Conservation (phyloP, 192 early-diverging fungal species). For the Linnemannia exigua region DNA sequence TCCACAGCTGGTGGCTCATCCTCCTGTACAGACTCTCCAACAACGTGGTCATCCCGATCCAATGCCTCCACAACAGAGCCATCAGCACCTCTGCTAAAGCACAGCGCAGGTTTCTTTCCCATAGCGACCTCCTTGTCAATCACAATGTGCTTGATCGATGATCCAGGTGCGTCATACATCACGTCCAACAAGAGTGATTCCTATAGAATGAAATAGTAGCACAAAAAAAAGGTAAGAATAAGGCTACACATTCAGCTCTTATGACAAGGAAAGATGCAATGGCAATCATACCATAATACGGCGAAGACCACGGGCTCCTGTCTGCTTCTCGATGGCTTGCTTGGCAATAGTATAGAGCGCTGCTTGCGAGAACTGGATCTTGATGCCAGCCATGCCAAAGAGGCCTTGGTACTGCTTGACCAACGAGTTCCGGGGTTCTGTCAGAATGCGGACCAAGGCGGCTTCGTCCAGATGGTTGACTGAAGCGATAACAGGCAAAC, state of each 20-base stretch:
- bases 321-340: slow-evolving; percentile 84
- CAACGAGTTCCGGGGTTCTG: slow-evolving; percentile 87
- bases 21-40: slow-evolving; percentile 19
- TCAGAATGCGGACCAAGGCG: slow-evolving; percentile 80
- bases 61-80: slow-evolving; percentile 31
- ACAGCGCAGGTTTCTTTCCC: slow-evolving; percentile 73
- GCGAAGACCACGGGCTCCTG: slow-evolving; percentile 88
- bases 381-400: slow-evolving; percentile 74
- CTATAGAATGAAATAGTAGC: slow-evolving; percentile 39
- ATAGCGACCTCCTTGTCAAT: slow-evolving; percentile 76
- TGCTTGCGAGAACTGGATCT: slow-evolving; percentile 78
- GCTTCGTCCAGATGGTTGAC: slow-evolving; percentile 77
- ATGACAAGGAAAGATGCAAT: not conserved
- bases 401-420: slow-evolving; percentile 86
- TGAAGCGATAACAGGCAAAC: slow-evolving; percentile 88
- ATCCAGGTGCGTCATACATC: slow-evolving; percentile 85
- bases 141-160: slow-evolving; percentile 79
- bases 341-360: slow-evolving; percentile 81
- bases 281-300: slow-evolving; percentile 79
- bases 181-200: slow-evolving; percentile 83
- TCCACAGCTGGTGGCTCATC: slow-evolving; percentile 28
- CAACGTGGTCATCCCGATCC: slow-evolving; percentile 28
- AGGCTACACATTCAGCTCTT: not conserved
- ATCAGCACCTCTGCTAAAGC: slow-evolving; percentile 65
- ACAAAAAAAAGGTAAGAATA: not conserved